Conservation (phyloP, 1,139 yeast genomes). For the Saccharomyces hybrid region DNA sequence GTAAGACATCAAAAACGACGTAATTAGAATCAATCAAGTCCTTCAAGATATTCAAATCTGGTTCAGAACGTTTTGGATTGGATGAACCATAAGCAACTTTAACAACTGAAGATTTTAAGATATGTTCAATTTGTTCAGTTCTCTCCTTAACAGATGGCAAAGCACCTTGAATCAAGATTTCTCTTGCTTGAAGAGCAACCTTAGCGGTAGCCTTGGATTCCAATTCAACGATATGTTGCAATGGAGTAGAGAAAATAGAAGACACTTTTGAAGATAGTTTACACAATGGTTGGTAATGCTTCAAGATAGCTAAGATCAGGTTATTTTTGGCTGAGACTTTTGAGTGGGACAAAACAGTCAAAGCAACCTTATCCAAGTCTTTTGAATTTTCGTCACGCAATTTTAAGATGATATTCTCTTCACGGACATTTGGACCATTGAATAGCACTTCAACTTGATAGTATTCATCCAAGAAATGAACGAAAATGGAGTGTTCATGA, state of each 20-base stretch:
- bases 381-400: slow-evolving; percentile 83
- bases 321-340: slow-evolving; percentile 91
- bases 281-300: slow-evolving; percentile 69
- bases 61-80: slow-evolving; percentile 67
- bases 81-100: slow-evolving; percentile 84
- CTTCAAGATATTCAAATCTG: slow-evolving; percentile 68
- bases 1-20: slow-evolving; percentile 89
- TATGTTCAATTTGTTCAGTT: slow-evolving; percentile 94
- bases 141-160: slow-evolving; percentile 93
- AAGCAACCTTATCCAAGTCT: slow-evolving; percentile 65
- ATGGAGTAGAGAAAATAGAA: slow-evolving; percentile 55
- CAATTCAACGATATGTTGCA: slow-evolving; percentile 74
- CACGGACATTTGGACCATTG: slow-evolving; percentile 65
- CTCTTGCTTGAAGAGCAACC: slow-evolving; percentile 94
- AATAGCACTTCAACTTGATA: slow-evolving; percentile 70
- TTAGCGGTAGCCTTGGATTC: slow-evolving; percentile 87
- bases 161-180: slow-evolving; percentile 90
- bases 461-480: slow-evolving; percentile 61
- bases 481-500: slow-evolving; percentile 75
- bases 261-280: slow-evolving; percentile 63
- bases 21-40: slow-evolving; percentile 95
- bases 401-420: slow-evolving; percentile 76
- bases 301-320: slow-evolving; percentile 75
- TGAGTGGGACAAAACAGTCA: slow-evolving; percentile 76
- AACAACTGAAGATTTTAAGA: slow-evolving; percentile 83